Conservation (phyloP, 1,284 basidiomycete species). For the Meripilus lineatus region DNA sequence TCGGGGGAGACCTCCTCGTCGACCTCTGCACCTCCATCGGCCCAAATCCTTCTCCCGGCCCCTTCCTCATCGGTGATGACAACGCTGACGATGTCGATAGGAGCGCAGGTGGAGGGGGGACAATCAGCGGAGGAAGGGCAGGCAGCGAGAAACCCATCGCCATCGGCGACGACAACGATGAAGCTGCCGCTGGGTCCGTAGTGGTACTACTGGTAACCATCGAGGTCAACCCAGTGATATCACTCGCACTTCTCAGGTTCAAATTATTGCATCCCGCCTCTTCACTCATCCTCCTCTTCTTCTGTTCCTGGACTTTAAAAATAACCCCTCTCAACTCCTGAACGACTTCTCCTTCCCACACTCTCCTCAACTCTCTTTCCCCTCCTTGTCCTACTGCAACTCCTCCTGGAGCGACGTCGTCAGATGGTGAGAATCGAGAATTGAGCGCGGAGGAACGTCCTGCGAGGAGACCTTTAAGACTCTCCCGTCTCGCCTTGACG, state of each 20-base stretch:
- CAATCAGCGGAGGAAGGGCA: not conserved
- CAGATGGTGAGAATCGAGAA: too few species aligned
- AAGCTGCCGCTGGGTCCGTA: not conserved
- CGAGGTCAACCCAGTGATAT: not conserved
- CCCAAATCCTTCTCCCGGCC: too few species aligned
- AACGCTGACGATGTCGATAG: too few species aligned
- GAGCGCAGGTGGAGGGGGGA: too few species aligned
- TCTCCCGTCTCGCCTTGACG: slow-evolving; percentile 8
- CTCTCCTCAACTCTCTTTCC: slow-evolving; percentile 2
- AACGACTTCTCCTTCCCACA: slow-evolving; percentile 74
- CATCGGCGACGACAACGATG: not conserved
- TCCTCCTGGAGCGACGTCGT: too few species aligned
- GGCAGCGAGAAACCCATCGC: not conserved
- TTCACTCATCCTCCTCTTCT: slow-evolving; percentile 47
- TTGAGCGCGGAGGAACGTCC: too few species aligned
- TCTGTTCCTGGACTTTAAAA: slow-evolving; percentile 75
- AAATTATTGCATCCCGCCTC: slow-evolving; percentile 1
- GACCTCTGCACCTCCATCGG: too few species aligned
- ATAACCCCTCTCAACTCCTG: slow-evolving; percentile 81
- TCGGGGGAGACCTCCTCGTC: too few species aligned
- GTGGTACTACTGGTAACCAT: not conserved
- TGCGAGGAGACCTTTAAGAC: not conserved
- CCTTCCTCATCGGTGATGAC: too few species aligned
- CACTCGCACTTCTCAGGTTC: not conserved
- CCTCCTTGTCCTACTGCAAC: slow-evolving; percentile 5